Evolutionary conservation across 2,329 filamentous ascomycete genomes (phyloP).

Genomic region (Sphaceloma murrayae): DNA sequence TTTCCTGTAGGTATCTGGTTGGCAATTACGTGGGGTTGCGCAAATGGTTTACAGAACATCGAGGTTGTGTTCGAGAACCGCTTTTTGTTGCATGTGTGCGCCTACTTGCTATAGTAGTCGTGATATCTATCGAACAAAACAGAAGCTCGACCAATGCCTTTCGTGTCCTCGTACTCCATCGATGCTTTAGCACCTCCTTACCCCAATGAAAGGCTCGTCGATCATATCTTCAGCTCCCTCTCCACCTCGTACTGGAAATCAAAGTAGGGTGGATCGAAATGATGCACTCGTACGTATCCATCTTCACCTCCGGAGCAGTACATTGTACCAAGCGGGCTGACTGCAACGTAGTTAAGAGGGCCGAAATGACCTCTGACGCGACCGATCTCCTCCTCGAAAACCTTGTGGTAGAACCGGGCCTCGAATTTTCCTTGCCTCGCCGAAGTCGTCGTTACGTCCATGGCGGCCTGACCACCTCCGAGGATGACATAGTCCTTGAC

Average conservation of each 20-base stretch:
- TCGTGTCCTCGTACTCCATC: no score
- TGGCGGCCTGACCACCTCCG: conserved; percentile 94
- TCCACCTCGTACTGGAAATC: conserved; percentile 99
- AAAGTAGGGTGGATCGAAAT: conserved; percentile 98
- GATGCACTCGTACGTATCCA: conserved; percentile 94
- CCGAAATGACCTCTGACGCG: conserved; percentile 96
- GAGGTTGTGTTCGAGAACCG: no score
- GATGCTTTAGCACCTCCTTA: not conserved
- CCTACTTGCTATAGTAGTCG: no score
- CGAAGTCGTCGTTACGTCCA: conserved; percentile 94
- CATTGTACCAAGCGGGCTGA: conserved; percentile 79
- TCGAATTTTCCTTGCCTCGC: conserved; percentile 98
- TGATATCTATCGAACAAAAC: no score
- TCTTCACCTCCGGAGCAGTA: conserved; percentile 97
- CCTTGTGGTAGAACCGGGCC: conserved; percentile 98
- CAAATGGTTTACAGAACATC: conserved; percentile 4
- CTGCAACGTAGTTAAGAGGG: conserved; percentile 89
- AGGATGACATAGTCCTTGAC: conserved; percentile 98
- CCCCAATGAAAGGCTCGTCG: not conserved
- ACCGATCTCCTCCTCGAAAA: conserved; percentile 97
- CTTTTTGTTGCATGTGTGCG: no score
- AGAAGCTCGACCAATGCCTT: no score
- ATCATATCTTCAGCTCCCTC: conserved; percentile 51
- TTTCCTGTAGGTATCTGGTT: no score
- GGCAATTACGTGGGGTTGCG: no score